Conservation (phyloP, 2,329 filamentous ascomycete species). For the Hypoxylon sp. region DNA sequence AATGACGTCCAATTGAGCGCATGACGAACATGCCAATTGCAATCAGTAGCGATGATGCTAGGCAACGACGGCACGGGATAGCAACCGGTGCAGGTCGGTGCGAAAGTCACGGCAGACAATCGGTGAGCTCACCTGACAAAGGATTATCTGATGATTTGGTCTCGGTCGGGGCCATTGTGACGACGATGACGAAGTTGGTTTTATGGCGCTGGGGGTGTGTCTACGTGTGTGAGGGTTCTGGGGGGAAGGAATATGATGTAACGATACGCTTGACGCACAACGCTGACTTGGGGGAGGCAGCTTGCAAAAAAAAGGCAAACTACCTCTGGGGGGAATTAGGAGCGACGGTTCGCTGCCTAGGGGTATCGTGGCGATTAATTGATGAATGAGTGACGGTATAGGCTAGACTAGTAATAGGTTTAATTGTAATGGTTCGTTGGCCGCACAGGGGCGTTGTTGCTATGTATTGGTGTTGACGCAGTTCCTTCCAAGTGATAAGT, state of each 20-base stretch:
- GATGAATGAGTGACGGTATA: slow-evolving; percentile 42
- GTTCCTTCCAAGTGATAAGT: slow-evolving; percentile 47
- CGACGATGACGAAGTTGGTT: slow-evolving; percentile 54
- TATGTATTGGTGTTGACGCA: slow-evolving; percentile 38
- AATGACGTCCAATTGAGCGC: slow-evolving; percentile 42
- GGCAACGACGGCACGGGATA: slow-evolving; percentile 20
- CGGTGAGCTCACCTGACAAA: slow-evolving; percentile 52
- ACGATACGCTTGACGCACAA: slow-evolving; percentile 50
- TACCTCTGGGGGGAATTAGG: slow-evolving; percentile 48
- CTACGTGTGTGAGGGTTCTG: slow-evolving; percentile 43
- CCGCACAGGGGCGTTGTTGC: slow-evolving; percentile 20
- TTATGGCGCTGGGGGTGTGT: slow-evolving; percentile 44
- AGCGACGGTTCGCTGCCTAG: slow-evolving; percentile 38
- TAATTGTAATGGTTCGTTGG: slow-evolving; percentile 20
- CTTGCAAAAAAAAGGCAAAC: slow-evolving; percentile 52
- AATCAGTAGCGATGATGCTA: slow-evolving; percentile 7
- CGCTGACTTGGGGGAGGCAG: slow-evolving; percentile 50
- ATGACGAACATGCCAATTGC: slow-evolving; percentile 16
- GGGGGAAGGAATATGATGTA: slow-evolving; percentile 54
- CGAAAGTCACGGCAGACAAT: slow-evolving; percentile 26
- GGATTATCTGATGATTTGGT: slow-evolving; percentile 53
- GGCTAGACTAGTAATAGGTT: slow-evolving; percentile 26
- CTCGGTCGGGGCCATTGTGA: slow-evolving; percentile 55
- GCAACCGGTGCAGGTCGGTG: slow-evolving; percentile 22
- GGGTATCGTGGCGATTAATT: slow-evolving; percentile 39